Percentiles rank a stretch among this genome's conserved stretches.
Conservation (phyloP, 495 filamentous ascomycete species). For the Penicillium nucicola region DNA sequence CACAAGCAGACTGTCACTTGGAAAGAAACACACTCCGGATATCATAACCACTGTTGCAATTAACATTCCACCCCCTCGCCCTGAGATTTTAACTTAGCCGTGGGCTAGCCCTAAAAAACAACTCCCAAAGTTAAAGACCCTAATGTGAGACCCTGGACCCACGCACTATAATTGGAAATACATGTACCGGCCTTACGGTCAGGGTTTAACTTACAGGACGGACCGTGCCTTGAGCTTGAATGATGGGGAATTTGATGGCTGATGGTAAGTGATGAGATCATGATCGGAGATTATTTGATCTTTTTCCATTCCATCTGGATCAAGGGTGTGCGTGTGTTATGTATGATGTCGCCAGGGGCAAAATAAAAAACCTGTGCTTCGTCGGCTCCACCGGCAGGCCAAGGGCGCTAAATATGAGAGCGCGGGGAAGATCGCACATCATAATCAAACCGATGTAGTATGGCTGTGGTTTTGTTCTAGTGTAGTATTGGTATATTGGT, state of each 20-base stretch:
- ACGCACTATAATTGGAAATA: neutral
- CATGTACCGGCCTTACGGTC: too few relatives aligned
- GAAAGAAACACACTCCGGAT: too few relatives aligned
- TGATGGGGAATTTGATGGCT: neutral
- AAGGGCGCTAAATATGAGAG: conserved; percentile 16
- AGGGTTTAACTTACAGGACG: neutral
- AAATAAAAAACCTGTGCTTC: conserved; percentile 6
- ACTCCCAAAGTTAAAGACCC: neutral
- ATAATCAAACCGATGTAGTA: conserved; percentile 22
- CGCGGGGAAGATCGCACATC: conserved; percentile 29
- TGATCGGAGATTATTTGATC: neutral
- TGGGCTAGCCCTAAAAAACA: neutral
- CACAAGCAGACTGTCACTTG: too few relatives aligned
- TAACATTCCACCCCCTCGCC: neutral
- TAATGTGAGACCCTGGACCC: conserved; percentile 11
- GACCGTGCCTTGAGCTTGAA: neutral
- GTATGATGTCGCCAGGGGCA: conserved; percentile 16
- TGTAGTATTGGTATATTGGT: neutral
- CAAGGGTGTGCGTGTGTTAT: neutral
- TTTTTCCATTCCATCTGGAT: neutral
- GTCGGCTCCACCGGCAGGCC: conserved; percentile 5
- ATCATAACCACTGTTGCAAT: too few relatives aligned
- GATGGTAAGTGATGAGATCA: neutral
- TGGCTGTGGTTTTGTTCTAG: conserved; percentile 6
- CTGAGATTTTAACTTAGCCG: too few relatives aligned